These are phyloP conservation scores for Coniochaeta hoffmannii DNA, from an alignment of 2,329 filamentous ascomycete species.

Conservation along the genomic window DNA sequence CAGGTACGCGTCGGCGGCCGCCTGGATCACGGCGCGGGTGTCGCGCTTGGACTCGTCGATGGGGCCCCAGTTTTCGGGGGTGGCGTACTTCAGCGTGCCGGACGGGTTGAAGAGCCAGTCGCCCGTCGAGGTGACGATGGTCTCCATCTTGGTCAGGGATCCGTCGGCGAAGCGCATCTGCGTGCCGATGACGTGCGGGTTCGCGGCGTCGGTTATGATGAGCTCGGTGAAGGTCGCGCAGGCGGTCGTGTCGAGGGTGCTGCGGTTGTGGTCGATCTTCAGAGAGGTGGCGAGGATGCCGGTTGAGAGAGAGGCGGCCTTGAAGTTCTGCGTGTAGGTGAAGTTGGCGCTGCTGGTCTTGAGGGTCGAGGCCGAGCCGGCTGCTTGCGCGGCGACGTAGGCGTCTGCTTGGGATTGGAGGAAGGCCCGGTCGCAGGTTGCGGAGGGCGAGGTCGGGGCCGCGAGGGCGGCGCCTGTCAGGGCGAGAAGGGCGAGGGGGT, in stretches of 20 bases:
- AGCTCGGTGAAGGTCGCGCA: conserved; percentile 30
- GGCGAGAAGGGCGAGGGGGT: background rate
- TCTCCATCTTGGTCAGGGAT: conserved; percentile 18
- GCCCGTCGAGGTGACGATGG: conserved; percentile 24
- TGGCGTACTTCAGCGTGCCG: conserved; percentile 24
- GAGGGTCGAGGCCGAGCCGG: conserved; percentile 11
- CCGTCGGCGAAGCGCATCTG: conserved; percentile 22
- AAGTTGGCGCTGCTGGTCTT: conserved; percentile 8
- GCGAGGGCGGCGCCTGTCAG: conserved; percentile 1
- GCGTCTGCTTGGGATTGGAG: conserved; percentile 11
- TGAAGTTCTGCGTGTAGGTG: conserved; percentile 26
- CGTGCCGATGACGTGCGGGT: conserved; percentile 29
- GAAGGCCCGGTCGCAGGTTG: conserved; percentile 11
- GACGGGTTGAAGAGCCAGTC: conserved; percentile 32
- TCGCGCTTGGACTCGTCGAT: conserved; percentile 24
- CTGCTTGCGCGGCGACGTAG: conserved; percentile 16
- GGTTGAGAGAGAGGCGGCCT: conserved; percentile 18
- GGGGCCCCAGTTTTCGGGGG: conserved; percentile 24
- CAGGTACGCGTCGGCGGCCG: conserved; percentile 27
- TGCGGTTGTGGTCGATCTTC: conserved; percentile 27
- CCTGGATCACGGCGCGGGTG: conserved; percentile 24
- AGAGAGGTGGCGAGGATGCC: conserved; percentile 24
- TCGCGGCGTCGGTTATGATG: conserved; percentile 19
- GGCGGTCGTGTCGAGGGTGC: conserved; percentile 25
- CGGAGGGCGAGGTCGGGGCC: conserved; percentile 2